Conservation (phyloP, 2,329 filamentous ascomycete species). For the Trichoderma sp. region DNA sequence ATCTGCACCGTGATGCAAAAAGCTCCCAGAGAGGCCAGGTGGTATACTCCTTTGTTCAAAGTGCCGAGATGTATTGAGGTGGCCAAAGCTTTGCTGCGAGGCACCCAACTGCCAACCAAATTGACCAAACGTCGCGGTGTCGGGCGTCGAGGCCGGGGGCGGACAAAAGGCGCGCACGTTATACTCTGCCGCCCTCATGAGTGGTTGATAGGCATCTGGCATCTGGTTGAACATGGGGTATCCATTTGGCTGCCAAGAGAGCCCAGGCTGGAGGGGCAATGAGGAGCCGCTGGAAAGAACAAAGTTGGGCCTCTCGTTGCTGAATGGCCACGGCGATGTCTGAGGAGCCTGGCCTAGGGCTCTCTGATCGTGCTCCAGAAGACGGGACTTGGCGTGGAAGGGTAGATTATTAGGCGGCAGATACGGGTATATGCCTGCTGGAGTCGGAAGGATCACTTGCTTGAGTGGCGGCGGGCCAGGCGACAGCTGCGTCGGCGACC, state of each 20-base stretch:
- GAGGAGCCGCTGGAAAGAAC: constrained; percentile 4
- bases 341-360: background rate
- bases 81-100: constrained; percentile 19
- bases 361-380: background rate
- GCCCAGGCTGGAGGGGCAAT: background rate
- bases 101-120: constrained; percentile 17
- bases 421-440: constrained; percentile 24
- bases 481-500: constrained; percentile 68
- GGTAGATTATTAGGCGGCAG: constrained; percentile 18
- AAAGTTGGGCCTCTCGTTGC: background rate
- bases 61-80: background rate
- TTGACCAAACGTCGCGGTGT: constrained; percentile 32
- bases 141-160: constrained; percentile 32
- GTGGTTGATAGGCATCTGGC: constrained; percentile 30
- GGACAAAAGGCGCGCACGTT: constrained; percentile 40
- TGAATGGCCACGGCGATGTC: constrained; percentile 12
- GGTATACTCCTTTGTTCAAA: background rate
- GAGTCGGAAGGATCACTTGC: constrained; percentile 71
- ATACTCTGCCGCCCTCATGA: constrained; percentile 37
- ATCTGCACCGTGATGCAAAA: background rate
- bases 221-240: constrained; percentile 22
- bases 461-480: constrained; percentile 75
- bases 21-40: background rate
- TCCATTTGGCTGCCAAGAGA: constrained; percentile 9
- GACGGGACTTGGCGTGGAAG: constrained; percentile 13